Percentiles rank a stretch among this genome's conserved stretches.
phyloP scores from a whole-genome alignment of 768 basidiomycete genomes.

The Mycena polygramma region DNA sequence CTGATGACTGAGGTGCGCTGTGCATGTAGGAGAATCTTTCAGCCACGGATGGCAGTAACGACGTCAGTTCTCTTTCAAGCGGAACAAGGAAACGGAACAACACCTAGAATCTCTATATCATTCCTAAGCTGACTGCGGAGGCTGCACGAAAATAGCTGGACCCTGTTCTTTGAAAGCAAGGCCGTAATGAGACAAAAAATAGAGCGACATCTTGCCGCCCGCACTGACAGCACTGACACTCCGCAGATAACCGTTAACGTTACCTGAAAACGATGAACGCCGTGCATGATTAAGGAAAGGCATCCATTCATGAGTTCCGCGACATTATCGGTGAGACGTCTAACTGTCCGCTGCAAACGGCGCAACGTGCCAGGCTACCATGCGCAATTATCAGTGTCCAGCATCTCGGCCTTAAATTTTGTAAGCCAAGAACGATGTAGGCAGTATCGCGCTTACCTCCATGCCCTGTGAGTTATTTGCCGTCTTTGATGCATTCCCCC shows the following conservation, averaged over 20 bases:
- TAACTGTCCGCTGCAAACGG: not conserved
- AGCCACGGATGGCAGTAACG: too few species aligned
- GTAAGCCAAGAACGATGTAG: not conserved
- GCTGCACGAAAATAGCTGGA: not conserved
- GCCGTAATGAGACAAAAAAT: not conserved
- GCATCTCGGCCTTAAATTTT: slow-evolving; percentile 9
- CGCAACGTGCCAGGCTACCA: slow-evolving; percentile 6
- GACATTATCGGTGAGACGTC: slow-evolving; percentile 14
- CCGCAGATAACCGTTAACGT: not conserved
- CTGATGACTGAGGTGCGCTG: not conserved
- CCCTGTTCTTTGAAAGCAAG: not conserved
- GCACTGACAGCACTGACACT: not conserved
- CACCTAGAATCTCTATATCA: not conserved
- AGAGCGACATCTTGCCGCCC: not conserved
- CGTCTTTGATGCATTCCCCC: slow-evolving; percentile 3
- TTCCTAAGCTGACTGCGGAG: too few species aligned
- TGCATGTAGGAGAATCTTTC: not conserved
- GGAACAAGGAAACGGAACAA: not conserved
- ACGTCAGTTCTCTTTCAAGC: not conserved
- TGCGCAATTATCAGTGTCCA: slow-evolving; percentile 20
- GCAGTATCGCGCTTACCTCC: not conserved
- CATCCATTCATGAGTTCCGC: slow-evolving; percentile 2
- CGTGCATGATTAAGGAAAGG: not conserved
- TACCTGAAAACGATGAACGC: not conserved
- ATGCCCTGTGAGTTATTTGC: not conserved